These are phyloP conservation scores for Scleromitrula shiraiana DNA, from an alignment of 2,329 filamentous ascomycete species.

Conservation along the genomic window DNA sequence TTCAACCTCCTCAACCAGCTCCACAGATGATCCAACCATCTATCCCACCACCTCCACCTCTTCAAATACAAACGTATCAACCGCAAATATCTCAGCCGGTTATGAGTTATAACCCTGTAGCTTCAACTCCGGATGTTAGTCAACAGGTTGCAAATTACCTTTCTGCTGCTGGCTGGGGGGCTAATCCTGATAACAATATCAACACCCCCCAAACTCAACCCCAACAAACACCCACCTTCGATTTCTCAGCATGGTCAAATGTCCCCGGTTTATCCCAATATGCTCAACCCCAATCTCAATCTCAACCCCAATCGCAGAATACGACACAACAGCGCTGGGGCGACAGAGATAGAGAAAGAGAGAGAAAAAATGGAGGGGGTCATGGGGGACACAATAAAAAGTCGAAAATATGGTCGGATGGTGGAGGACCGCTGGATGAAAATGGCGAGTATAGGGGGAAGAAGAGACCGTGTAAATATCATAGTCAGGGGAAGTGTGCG, in stretches of 20 bases:
- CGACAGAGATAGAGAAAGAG: slow-evolving; percentile 14
- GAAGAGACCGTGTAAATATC: slow-evolving; percentile 64
- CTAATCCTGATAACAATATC: slow-evolving; percentile 18
- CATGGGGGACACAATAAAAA: not conserved
- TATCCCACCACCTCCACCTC: slow-evolving; percentile 9
- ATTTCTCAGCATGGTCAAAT: slow-evolving; percentile 19
- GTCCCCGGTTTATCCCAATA: slow-evolving; percentile 1
- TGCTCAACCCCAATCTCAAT: not conserved
- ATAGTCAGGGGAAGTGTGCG: slow-evolving; percentile 60
- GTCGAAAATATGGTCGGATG: slow-evolving; percentile 6
- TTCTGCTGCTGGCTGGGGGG: slow-evolving; percentile 15
- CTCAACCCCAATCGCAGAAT: not conserved
- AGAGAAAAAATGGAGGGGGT: not conserved
- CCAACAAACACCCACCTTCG: slow-evolving; percentile 7
- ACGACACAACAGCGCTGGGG: slow-evolving; percentile 13
- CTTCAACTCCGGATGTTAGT: slow-evolving; percentile 15
- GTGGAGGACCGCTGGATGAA: slow-evolving; percentile 20
- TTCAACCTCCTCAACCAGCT: slow-evolving; percentile 13
- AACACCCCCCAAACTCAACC: slow-evolving; percentile 7
- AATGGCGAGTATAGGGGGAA: slow-evolving; percentile 41
- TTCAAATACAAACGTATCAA: slow-evolving; percentile 14
- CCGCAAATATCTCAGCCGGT: slow-evolving; percentile 12
- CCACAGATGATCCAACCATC: slow-evolving; percentile 21
- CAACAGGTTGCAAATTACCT: slow-evolving; percentile 25
- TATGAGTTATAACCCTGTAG: slow-evolving; percentile 6